Conservation (phyloP, 1,139 yeast species). For the Scheffersomyces parashehatae region DNA sequence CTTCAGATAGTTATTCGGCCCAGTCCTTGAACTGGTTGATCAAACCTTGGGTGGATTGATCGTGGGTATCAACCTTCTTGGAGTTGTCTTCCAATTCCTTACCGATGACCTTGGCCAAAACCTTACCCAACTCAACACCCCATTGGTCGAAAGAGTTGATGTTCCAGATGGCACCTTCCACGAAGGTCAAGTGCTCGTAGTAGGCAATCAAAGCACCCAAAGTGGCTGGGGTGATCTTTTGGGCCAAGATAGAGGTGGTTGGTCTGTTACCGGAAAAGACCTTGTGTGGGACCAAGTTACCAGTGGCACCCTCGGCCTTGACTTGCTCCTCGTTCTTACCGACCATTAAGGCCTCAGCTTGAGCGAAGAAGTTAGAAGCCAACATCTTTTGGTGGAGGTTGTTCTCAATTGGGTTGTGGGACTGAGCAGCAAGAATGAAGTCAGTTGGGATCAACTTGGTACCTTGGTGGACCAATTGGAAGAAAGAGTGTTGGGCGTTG, state of each 20-base stretch:
- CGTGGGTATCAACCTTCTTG: constrained; percentile 64
- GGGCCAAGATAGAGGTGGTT: constrained; percentile 94
- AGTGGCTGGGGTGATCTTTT: constrained; percentile 93
- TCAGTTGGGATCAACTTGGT: constrained; percentile 96
- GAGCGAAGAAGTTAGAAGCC: constrained; percentile 98
- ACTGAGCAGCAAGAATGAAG: constrained; percentile 93
- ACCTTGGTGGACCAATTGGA: constrained; percentile 99
- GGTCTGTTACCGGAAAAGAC: constrained; percentile 98
- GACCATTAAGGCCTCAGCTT: constrained; percentile 95
- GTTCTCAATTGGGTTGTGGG: constrained; percentile 94
- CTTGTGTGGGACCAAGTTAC: constrained; percentile 90
- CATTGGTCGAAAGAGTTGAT: constrained; percentile 99
- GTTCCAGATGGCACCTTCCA: constrained; percentile 99
- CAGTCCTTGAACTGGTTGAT: constrained; percentile 93
- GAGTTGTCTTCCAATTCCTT: constrained; percentile 70
- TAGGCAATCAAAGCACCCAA: constrained; percentile 95
- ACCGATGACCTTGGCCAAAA: constrained; percentile 93
- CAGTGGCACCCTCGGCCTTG: constrained; percentile 85
- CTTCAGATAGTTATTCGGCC: constrained; percentile 40
- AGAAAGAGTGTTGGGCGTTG: constrained; percentile 98
- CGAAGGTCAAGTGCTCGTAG: constrained; percentile 95
- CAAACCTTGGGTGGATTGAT: constrained; percentile 86
- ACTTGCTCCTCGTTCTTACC: constrained; percentile 89
- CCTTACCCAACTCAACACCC: constrained; percentile 99
- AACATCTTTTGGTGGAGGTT: constrained; percentile 96